These are phyloP conservation scores for Ichthyophthirius multifiliis DNA, from an alignment of 169 alveolate genomes.

Conservation along the genomic window DNA sequence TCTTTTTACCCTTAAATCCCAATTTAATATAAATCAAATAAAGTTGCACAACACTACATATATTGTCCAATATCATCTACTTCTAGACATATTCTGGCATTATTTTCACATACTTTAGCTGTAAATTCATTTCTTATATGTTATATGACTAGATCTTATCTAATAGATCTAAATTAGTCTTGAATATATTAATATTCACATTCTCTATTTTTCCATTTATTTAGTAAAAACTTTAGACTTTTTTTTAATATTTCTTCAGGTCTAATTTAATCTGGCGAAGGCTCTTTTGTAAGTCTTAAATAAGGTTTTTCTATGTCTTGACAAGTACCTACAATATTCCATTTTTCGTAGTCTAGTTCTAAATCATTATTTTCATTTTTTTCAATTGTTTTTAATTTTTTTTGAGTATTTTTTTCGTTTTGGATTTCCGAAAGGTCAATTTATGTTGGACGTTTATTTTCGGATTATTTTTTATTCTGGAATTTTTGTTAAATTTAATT, in stretches of 20 bases:
- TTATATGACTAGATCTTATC: slow-evolving; percentile 67
- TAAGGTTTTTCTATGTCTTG: slow-evolving; percentile 52
- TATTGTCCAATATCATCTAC: slow-evolving; percentile 58
- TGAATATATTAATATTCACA: slow-evolving; percentile 56
- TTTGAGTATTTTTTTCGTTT: not conserved
- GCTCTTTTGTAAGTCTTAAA: slow-evolving; percentile 53
- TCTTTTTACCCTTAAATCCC: slow-evolving; percentile 50
- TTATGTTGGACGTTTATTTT: not conserved
- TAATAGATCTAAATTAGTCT: slow-evolving; percentile 58
- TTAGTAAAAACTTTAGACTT: slow-evolving; percentile 36
- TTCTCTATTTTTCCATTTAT: slow-evolving; percentile 52
- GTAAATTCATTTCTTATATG: slow-evolving; percentile 30
- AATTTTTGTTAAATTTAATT: not conserved
- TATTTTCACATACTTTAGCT: slow-evolving; percentile 62
- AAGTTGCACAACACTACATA: slow-evolving; percentile 53
- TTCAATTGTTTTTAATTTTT: not conserved
- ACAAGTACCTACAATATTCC: slow-evolving; percentile 42
- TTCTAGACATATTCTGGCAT: slow-evolving; percentile 72
- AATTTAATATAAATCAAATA: slow-evolving; percentile 36
- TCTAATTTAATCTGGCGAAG: slow-evolving; percentile 60
- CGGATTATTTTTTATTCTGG: not conserved
- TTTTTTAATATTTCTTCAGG: slow-evolving; percentile 62
- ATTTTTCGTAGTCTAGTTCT: not conserved
- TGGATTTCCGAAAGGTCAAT: not conserved
- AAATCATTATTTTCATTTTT: not conserved